These are phyloP conservation scores for Ceratocystis albifundus DNA, from an alignment of 2,329 filamentous ascomycete species.

Conservation along the genomic window DNA sequence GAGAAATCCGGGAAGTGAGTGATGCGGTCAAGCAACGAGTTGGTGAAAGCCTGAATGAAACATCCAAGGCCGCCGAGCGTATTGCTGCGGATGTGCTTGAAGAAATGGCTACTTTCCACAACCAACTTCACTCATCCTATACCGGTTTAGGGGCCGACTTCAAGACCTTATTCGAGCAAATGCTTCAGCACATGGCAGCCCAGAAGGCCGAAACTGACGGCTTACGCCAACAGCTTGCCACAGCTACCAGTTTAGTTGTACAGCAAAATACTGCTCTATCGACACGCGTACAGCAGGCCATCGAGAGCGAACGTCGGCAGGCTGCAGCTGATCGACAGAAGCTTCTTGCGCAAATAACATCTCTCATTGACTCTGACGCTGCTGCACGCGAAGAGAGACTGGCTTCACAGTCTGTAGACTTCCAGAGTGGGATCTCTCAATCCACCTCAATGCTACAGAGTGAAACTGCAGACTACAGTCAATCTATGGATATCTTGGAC, in stretches of 20 bases:
- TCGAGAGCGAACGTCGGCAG: slow-evolving; percentile 63
- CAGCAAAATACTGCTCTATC: slow-evolving; percentile 59
- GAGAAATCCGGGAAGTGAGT: slow-evolving; percentile 58
- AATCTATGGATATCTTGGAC: slow-evolving; percentile 65
- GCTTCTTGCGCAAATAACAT: slow-evolving; percentile 49
- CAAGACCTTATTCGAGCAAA: slow-evolving; percentile 70
- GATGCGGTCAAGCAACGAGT: slow-evolving; percentile 60
- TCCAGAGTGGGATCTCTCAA: slow-evolving; percentile 28
- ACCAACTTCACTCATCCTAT: slow-evolving; percentile 70
- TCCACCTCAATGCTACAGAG: slow-evolving; percentile 55
- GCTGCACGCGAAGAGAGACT: slow-evolving; percentile 16
- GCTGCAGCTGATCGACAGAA: slow-evolving; percentile 55
- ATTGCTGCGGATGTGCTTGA: slow-evolving; percentile 20
- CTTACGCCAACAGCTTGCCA: slow-evolving; percentile 18
- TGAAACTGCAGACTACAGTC: slow-evolving; percentile 53
- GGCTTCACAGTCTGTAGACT: slow-evolving; percentile 13
- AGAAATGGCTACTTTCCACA: slow-evolving; percentile 19
- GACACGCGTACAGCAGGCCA: slow-evolving; percentile 52
- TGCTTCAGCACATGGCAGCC: slow-evolving; percentile 56
- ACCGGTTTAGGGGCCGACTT: slow-evolving; percentile 74
- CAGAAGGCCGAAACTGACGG: slow-evolving; percentile 20
- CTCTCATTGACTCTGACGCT: slow-evolving; percentile 26
- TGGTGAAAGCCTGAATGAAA: slow-evolving; percentile 18
- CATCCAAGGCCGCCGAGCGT: slow-evolving; percentile 15
- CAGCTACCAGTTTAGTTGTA: slow-evolving; percentile 28